Evolutionary conservation across 306 rosid genomes (phyloP).

Genomic region (Prunus davidiana): DNA sequence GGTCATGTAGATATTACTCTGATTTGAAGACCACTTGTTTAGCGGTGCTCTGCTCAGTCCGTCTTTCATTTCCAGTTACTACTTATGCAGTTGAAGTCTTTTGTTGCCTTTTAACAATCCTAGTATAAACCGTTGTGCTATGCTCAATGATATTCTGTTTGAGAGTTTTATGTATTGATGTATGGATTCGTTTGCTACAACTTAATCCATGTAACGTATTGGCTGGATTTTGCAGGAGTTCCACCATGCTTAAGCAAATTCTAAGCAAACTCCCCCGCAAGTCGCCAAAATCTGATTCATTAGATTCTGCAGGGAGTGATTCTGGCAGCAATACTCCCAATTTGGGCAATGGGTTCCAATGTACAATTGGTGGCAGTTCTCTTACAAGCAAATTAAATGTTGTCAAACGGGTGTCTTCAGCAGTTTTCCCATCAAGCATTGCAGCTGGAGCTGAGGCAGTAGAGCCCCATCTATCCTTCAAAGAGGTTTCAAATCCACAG

Average conservation of each 20-base stretch:
- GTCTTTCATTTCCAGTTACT: background rate
- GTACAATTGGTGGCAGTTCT: conserved; percentile 91
- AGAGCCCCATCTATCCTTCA: conserved; percentile 83
- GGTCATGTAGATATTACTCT: background rate
- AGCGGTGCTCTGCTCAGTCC: background rate
- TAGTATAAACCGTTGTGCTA: background rate
- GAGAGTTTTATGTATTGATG: background rate
- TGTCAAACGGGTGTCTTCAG: conserved; percentile 94
- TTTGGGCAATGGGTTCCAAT: conserved; percentile 82
- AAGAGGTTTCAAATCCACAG: conserved; percentile 88
- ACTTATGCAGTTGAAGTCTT: background rate
- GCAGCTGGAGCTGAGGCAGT: conserved; percentile 77
- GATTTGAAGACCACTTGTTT: background rate
- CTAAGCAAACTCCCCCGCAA: conserved; percentile 87
- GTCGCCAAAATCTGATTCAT: conserved; percentile 63
- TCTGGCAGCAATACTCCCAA: conserved; percentile 56
- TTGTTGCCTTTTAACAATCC: conserved; percentile 3
- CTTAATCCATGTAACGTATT: conserved; percentile 30
- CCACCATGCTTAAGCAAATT: conserved; percentile 88
- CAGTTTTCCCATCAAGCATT: conserved; percentile 88
- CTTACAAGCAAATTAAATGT: conserved; percentile 92
- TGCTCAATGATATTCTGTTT: background rate
- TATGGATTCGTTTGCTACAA: conserved; percentile 10
- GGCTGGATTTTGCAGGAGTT: conserved; percentile 21
- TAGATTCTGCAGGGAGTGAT: conserved; percentile 63